These are phyloP conservation scores for Cladorrhinum sp. DNA, from an alignment of 2,329 filamentous ascomycete genomes.

Conservation along the genomic window DNA sequence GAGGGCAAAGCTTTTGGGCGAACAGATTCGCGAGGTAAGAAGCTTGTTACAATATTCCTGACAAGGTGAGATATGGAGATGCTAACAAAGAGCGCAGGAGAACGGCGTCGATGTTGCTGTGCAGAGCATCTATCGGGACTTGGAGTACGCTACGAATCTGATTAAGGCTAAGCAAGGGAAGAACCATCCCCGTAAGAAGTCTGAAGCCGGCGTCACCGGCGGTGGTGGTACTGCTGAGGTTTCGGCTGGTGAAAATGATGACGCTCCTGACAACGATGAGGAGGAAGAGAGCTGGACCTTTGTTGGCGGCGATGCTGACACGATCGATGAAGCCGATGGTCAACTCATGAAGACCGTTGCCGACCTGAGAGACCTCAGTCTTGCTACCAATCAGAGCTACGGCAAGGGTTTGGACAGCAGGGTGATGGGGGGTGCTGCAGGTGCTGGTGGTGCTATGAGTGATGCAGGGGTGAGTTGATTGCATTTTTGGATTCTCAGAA, in stretches of 20 bases:
- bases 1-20: slow-evolving; percentile 77
- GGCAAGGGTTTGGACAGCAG: slow-evolving; percentile 25
- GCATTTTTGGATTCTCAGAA: neutral
- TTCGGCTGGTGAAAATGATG: slow-evolving; percentile 33
- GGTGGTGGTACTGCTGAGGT: slow-evolving; percentile 36
- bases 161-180: slow-evolving; percentile 64
- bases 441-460: slow-evolving; percentile 5
- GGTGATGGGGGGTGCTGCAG: slow-evolving; percentile 21
- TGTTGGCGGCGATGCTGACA: slow-evolving; percentile 58
- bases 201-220: neutral
- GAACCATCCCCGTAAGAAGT: slow-evolving; percentile 39
- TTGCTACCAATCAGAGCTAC: neutral
- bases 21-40: slow-evolving; percentile 79
- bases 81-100: slow-evolving; percentile 54
- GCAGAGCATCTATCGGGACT: slow-evolving; percentile 87
- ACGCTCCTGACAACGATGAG: slow-evolving; percentile 56
- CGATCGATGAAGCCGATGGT: slow-evolving; percentile 39
- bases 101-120: slow-evolving; percentile 88
- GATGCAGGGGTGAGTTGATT: slow-evolving; percentile 6
- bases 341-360: slow-evolving; percentile 15
- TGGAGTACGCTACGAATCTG: slow-evolving; percentile 86
- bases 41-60: neutral
- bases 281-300: slow-evolving; percentile 91
- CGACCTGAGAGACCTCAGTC: slow-evolving; percentile 5
- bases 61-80: slow-evolving; percentile 22